Conservation (phyloP, 106 monocot genomes). For the Agapanthus africanus region DNA sequence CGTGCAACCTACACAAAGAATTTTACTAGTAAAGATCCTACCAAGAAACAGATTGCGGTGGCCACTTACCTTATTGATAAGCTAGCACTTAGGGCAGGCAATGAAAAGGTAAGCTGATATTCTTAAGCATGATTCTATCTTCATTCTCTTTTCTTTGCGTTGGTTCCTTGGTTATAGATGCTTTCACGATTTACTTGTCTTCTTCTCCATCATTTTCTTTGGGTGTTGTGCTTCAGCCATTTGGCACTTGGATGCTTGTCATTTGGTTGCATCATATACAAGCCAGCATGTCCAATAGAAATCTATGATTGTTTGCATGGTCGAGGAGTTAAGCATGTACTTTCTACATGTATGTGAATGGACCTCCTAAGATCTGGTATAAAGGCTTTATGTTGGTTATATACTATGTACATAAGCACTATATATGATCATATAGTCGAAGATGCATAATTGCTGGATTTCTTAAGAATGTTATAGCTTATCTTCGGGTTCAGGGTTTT, state of each 20-base stretch:
- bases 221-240: neutral
- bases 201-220: neutral
- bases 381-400: neutral
- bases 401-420: neutral
- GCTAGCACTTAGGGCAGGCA: slow-evolving; percentile 62
- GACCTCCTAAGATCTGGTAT: neutral
- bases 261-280: neutral
- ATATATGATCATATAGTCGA: neutral
- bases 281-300: neutral
- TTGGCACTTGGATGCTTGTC: neutral
- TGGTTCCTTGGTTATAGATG: neutral
- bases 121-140: neutral
- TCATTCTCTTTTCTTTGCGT: neutral
- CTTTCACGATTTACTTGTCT: neutral
- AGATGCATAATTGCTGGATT: neutral
- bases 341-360: neutral
- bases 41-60: slow-evolving; percentile 78
- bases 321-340: neutral
- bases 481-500: too few relatives aligned
- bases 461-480: too few relatives aligned
- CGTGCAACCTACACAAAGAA: slow-evolving; percentile 73
- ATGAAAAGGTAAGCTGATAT: slow-evolving; percentile 38
- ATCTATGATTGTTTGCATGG: neutral
- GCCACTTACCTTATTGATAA: slow-evolving; percentile 73
- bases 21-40: slow-evolving; percentile 74